Conservation (phyloP, 495 filamentous ascomycete species). For the Clohesyomyces aquaticus region DNA sequence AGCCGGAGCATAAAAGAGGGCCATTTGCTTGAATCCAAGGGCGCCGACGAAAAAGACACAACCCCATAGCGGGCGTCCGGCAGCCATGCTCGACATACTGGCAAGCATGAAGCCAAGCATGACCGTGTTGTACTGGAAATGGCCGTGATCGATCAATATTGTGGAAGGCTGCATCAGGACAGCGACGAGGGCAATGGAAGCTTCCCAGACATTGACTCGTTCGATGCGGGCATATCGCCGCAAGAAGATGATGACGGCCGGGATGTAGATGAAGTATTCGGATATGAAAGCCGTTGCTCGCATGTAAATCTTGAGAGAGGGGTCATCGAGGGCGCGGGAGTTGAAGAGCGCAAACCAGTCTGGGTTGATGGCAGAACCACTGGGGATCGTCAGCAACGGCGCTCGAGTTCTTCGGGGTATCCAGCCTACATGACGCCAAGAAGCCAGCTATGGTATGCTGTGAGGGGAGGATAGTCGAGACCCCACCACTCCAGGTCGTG, state of each 20-base stretch:
- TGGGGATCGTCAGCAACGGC: constrained; percentile 43
- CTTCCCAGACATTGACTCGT: constrained; percentile 73
- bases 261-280: constrained; percentile 87
- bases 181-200: constrained; percentile 81
- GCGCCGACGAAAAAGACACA: constrained; percentile 93
- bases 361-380: constrained; percentile 75
- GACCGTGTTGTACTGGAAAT: constrained; percentile 98
- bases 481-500: constrained; percentile 98
- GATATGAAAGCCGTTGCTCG: constrained; percentile 84
- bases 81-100: constrained; percentile 83
- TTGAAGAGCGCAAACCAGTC: constrained; percentile 86
- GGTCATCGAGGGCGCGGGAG: constrained; percentile 80
- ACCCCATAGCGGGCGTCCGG: constrained; percentile 81
- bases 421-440: constrained; percentile 75
- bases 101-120: constrained; percentile 91
- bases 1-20: constrained; percentile 90
- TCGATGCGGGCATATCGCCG: constrained; percentile 74
- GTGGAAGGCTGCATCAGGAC: constrained; percentile 90
- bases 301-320: constrained; percentile 89
- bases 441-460: constrained; percentile 96
- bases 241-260: constrained; percentile 80
- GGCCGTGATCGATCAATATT: constrained; percentile 94
- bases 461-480: constrained; percentile 94
- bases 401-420: neutral
- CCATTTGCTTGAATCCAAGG: constrained; percentile 98